Evolutionary conservation across 2,329 filamentous ascomycete species (phyloP), one percentile per base, ranked within the genome.

Genomic region (Fusarium pseudograminearum): DNA sequence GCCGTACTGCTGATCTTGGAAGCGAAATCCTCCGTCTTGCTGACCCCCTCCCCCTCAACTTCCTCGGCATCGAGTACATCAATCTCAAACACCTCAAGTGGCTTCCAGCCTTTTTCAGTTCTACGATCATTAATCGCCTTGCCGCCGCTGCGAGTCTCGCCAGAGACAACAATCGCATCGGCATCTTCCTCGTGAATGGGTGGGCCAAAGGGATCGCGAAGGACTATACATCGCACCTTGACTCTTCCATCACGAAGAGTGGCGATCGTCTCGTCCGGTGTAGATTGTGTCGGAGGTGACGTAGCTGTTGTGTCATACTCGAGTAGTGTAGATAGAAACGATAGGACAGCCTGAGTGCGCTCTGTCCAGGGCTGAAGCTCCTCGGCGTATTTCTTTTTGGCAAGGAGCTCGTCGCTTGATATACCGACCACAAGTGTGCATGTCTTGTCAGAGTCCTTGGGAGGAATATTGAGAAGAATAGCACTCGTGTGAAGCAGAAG

Each of bases 401-500:
- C 88, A 36, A 99, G 85, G 46, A 98, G 85, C 65, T 92, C 90
- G 74, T 97, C 93, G 7, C 93, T 94, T 0, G 96, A 97, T 71
- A 99, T 92, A 15, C 96, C 96, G 42, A 98, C 86, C 20, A 94
- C 91, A 66, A 97, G 86, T 14, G 85, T 85, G 65, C 87, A 87
- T 24, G 83, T 80, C 31, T 76, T 69, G 2, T 76, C 74, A 0
- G 82, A 75, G 33, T 76, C 73, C 33, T 80, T 74, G 42, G 80
- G 71, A 0, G 83, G 82, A 1, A 87, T 84, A 61, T 88, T 87
- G 59, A 92, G 84, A 18, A 93, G 85, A 58, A 98, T 87, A 0
- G 90, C 88, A 1, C 92, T 93, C 65, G 94, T 94, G n/a, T 94
- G 94, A 22, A 99, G 87, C 22, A 99, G 87, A n/a, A 98, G 85